Conservation (phyloP, 495 filamentous ascomycete species). For the Extremus antarcticus region DNA sequence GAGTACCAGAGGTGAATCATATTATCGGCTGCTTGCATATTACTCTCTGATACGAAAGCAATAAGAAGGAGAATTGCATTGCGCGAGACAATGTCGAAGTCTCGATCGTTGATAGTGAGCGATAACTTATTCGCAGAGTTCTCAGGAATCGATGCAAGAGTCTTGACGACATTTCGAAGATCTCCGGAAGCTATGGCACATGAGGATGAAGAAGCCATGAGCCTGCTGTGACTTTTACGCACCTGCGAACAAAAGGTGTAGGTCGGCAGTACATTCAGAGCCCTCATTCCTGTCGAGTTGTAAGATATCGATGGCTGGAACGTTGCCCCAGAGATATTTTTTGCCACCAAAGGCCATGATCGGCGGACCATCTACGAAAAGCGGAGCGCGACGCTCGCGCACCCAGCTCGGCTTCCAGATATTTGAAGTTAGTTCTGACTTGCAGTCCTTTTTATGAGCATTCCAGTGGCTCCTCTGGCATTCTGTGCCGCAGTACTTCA, state of each 20-base stretch:
- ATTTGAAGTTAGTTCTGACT: constrained; percentile 24
- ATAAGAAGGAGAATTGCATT: constrained; percentile 39
- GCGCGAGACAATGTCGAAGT: constrained; percentile 34
- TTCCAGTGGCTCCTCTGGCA: constrained; percentile 34
- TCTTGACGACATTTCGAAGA: constrained; percentile 35
- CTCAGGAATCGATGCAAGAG: constrained; percentile 29
- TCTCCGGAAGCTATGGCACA: constrained; percentile 37
- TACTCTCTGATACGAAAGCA: constrained; percentile 18
- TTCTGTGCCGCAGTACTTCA: constrained; percentile 31
- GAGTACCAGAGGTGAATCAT: constrained; percentile 36
- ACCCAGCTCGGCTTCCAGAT: constrained; percentile 29
- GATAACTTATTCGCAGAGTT: constrained; percentile 19
- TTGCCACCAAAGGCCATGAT: constrained; percentile 1
- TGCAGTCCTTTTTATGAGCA: constrained; percentile 32
- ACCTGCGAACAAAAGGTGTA: constrained; percentile 37
- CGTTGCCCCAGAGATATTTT: constrained; percentile 36
- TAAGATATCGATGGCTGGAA: constrained; percentile 38
- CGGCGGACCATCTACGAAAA: constrained; percentile 15
- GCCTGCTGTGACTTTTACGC: constrained; percentile 6
- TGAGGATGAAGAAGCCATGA: constrained; percentile 8
- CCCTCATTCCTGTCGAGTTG: constrained; percentile 37
- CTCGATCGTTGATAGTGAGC: constrained; percentile 36
- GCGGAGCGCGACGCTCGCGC: constrained; percentile 20
- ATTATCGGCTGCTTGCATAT: constrained; percentile 18
- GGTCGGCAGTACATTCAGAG: constrained; percentile 18